These are phyloP conservation scores for Xenoacremonium recifei DNA, from an alignment of 2,329 filamentous ascomycete species.

Conservation along the genomic window DNA sequence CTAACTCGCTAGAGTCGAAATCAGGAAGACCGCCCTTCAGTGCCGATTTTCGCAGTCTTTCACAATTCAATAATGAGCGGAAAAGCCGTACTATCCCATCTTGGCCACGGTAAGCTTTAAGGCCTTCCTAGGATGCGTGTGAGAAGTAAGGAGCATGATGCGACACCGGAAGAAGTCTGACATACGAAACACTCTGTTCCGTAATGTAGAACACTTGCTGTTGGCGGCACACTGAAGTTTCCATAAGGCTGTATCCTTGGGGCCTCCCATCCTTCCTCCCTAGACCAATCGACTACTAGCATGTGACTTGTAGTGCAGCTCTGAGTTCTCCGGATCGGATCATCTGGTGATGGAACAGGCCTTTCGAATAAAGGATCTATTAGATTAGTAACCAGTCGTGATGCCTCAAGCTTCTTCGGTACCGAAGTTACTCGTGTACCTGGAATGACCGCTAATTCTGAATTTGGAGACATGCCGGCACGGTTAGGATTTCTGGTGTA, in stretches of 20 bases:
- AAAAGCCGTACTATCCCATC: slow-evolving; percentile 69
- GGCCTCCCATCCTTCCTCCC: slow-evolving; percentile 58
- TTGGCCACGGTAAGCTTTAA: slow-evolving; percentile 70
- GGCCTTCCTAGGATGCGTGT: slow-evolving; percentile 49
- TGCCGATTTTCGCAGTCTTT: slow-evolving; percentile 54
- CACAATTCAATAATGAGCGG: slow-evolving; percentile 63
- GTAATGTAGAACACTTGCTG: slow-evolving; percentile 73
- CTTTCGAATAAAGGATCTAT: not conserved
- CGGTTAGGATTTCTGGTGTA: too few relatives aligned
- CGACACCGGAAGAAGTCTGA: not conserved
- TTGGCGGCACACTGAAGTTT: slow-evolving; percentile 68
- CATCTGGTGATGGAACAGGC: not conserved
- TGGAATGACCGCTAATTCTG: too few relatives aligned
- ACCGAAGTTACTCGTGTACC: too few relatives aligned
- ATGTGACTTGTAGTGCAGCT: not conserved
- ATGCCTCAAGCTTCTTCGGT: not conserved
- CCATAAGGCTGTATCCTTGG: slow-evolving; percentile 70
- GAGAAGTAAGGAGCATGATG: not conserved
- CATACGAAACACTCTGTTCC: slow-evolving; percentile 70
- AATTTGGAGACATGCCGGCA: too few relatives aligned
- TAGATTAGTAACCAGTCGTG: not conserved
- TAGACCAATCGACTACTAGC: not conserved
- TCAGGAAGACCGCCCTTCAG: slow-evolving; percentile 64
- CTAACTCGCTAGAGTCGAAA: slow-evolving; percentile 64
- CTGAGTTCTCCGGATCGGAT: not conserved